Base-by-base conservation (phyloP, 139 green algal species). In the Micractinium conductrix region DNA sequence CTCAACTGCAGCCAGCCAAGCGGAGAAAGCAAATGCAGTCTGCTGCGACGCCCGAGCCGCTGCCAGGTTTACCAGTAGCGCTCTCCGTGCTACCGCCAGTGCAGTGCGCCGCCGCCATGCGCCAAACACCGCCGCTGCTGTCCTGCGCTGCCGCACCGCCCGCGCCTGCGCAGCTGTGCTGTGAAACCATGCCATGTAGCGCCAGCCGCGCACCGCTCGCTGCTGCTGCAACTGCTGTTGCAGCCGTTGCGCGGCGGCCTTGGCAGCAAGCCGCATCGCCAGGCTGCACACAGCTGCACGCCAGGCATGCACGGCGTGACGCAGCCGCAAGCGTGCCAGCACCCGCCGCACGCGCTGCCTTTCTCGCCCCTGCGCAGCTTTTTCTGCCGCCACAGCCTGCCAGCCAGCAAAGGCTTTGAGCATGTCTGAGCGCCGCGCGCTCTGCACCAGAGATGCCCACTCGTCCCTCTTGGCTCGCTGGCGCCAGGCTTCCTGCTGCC, bases 1-100 rank as follows among this genome's bases (percentile, higher is more conserved):
- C 35, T 87, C 58, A 16, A 79, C 42, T 40, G 53, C 69, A 22
- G 50, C 86, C 19, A 26, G 16, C 86, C 86, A 89, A 33, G 24
- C 42, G 24, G 38, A 48, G 24, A 89, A 84, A 7, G 72, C 50
- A 7, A n/a, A 19, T 10, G 19, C 38, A 22, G 50, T 16, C 40
- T 78, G 38, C 28, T 50, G 70, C 0, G 28, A 35, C 0, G 45
- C 10, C 7, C 63, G 40, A 3, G 26, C 26, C 28, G 24, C 21
- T 0, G 37, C 10, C 74, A 73, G 10, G 37, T 65, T 19, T 0
- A 8, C 3, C 43, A 87, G 44, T 44, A 82, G 38, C 70, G 7
- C 70, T 26, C 5, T n/a, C 9, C 43, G 42, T 38, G 53, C 80
- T 3, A 30, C 38, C 38, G 10, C 4, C 12, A 79, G 35, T 6